Base-by-base conservation (phyloP, 2,329 filamentous ascomycete genomes). In the Fusarium palustre region DNA sequence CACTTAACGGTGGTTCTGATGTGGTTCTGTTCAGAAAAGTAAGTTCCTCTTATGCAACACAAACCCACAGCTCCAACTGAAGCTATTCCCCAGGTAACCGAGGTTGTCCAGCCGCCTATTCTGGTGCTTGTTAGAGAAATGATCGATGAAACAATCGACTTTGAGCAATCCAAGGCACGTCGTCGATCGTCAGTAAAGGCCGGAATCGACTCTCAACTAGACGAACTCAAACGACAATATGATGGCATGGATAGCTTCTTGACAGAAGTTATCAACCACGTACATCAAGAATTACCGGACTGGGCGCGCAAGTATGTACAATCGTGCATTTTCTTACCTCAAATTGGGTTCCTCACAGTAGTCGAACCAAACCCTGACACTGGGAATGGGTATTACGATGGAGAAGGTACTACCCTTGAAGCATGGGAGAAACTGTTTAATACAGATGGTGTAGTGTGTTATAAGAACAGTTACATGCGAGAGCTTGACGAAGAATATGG, bases 311-410 rank as follows among this genome's bases (percentile, higher is more conserved):
- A 79, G 31, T 83, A 86, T 62, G 80, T 90, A 16, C 83, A 85
- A 34, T 94, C 94, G 56, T 97, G 97, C 66, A 91, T 96, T 20
- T 97, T 96, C 77, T 91, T 97, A 66, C 95, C 94, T 1, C 94
- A 97, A 74, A 87, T 97, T 38, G 96, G 96, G 0, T 99, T 97
- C 76, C 86, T 97, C 38, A 92, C 94, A 4, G 89, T 91, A 0
- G 89, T 97, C 18, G 87, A 93, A 70, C 59, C 65, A 12, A 73
- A 78, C 45, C 64, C 74, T 16, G 77, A 82, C 2, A 88, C 86
- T 3, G 88, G 88, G 0, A 81, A 84, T 47, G 86, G 87, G 0
- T 81, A 87, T 13, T 94, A 91, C 69, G 85, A 88, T 70, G 92
- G 92, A 1, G 82, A 86, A 60, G 83, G 84, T 0, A 76, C 82